phyloP scores from a whole-genome alignment of 805 yeast genomes.

The Wickerhamiella nectarea region DNA sequence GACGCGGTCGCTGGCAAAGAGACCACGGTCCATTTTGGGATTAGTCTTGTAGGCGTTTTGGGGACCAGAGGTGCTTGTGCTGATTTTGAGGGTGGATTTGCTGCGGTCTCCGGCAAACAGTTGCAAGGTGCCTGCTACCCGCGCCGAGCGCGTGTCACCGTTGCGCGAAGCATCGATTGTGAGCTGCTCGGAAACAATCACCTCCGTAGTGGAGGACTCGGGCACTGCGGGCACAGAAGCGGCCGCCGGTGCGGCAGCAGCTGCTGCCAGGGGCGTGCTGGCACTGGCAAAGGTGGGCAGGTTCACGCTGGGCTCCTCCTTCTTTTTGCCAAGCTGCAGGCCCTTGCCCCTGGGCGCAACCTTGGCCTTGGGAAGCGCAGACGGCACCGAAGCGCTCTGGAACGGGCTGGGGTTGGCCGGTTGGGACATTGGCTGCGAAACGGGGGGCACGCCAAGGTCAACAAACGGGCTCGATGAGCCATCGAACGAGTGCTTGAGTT shows the following conservation, averaged over 20 bases:
- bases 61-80: slow-evolving; percentile 38
- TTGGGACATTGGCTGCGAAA: neutral
- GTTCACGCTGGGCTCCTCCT: slow-evolving; percentile 10
- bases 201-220: slow-evolving; percentile 26
- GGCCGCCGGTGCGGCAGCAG: slow-evolving; percentile 7
- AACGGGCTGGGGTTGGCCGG: neutral
- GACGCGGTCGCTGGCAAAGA: slow-evolving; percentile 42
- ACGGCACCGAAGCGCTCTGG: neutral
- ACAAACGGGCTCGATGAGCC: slow-evolving; percentile 11
- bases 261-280: slow-evolving; percentile 12
- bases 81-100: slow-evolving; percentile 51
- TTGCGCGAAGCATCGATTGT: slow-evolving; percentile 72
- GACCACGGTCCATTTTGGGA: slow-evolving; percentile 79
- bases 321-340: slow-evolving; percentile 57
- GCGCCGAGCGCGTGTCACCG: slow-evolving; percentile 46
- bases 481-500: slow-evolving; percentile 24
- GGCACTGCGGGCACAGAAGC: slow-evolving; percentile 7
- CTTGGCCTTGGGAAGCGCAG: neutral
- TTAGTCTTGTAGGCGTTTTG: slow-evolving; percentile 77
- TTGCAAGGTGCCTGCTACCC: slow-evolving; percentile 82
- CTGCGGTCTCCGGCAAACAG: slow-evolving; percentile 70
- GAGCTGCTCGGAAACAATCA: slow-evolving; percentile 63
- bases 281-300: neutral
- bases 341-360: slow-evolving; percentile 49
- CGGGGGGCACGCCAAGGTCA: neutral